Evolutionary conservation across 345 rosid genomes (phyloP), one percentile per base, ranked within the genome.

Genomic region (Geranium rotundifolium): DNA sequence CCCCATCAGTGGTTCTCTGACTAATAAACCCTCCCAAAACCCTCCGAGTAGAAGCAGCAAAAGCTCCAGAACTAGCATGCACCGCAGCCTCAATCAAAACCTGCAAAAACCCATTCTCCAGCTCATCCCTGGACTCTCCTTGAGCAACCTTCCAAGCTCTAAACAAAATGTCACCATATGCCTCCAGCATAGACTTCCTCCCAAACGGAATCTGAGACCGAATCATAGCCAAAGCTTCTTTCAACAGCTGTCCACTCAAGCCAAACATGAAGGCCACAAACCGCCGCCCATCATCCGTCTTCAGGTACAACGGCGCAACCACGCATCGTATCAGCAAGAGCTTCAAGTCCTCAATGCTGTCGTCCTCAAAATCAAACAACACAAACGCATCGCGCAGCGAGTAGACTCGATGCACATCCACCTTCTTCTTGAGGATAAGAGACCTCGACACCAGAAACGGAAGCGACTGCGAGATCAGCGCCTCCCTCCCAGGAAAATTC

Each of bases 131-230:
- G 52, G 80, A 59, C 31, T 78, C 83, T 61, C 79, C 79, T 49
- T 79, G 81, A 23, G 76, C 76, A 46, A 71, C 87, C 79, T 79
- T 93, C 99, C 99, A 93, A 7, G 84, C 96, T 67, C 85, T 81
- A 37, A 92, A 86, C 54, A 84, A 63, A 62, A 93, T 81, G 58
- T 79, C 86, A 14, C 96, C 96, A 71, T 87, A 90, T 0, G 91
- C 99, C 70, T 93, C 99, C 78, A 93, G 73, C 58, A 82, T 83
- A 0, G 97, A 90, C 73, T 87, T 93, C 71, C 87, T 86, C 17
- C 95, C 99, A 3, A 81, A 83, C 0, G 91, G 82, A 71, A 93
- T 86, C 82, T 93, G 99, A 16, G 97, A 85, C 67, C 68, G 83
- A 12, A 93, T 80, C 81, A 93, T 83, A 5, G 87, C 99, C 71